Evolutionary conservation across 306 rosid genomes (phyloP), one percentile per base, ranked within the genome.

Genomic region (Rosa chinensis): DNA sequence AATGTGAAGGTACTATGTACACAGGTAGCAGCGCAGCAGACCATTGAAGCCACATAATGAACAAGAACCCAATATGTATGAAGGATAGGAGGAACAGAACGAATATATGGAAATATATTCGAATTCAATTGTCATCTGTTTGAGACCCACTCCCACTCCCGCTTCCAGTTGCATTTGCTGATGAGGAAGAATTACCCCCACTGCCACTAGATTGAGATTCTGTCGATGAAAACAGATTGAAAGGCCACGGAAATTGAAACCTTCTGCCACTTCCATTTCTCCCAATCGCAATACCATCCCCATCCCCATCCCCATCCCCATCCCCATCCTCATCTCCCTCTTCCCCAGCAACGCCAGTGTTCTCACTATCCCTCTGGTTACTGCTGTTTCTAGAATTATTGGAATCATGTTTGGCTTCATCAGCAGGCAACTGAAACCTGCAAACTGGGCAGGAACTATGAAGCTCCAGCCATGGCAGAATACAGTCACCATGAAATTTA

Each of bases 371-470:
- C 83, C 88, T 82, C 11, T 70, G 89, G 63, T 63, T 50, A 58
- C 80, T 73, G 73, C 70, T 73, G 80, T 74, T 82, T 81, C 87
- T 82, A 37, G 87, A n/a, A 69, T 44, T 82, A 74, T 83, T 87
- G 3, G 85, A 32, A 52, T 88, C 88, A 6, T 49, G 85, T 81
- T 92, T 92, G 77, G 88, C 74, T 79, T 89, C 97, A 75, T 84
- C 87, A 6, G 78, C 66, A 45, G 89, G 91, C 85, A 93, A 75
- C 74, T 88, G 94, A 83, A 77, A 88, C 89, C 94, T 84, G 83
- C 97, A 92, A 68, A 90, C 93, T 12, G 97, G 96, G 78, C 97
- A 92, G 39, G 94, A 92, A 84, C 93, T 90, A 82, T 90, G 97
- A 81, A 90, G 93, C 76, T 90, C 96, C 73, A 92, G 83, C 97